These are phyloP conservation scores for Ganoderma sinense DNA, from an alignment of 1,284 basidiomycete species.

Conservation along the genomic window DNA sequence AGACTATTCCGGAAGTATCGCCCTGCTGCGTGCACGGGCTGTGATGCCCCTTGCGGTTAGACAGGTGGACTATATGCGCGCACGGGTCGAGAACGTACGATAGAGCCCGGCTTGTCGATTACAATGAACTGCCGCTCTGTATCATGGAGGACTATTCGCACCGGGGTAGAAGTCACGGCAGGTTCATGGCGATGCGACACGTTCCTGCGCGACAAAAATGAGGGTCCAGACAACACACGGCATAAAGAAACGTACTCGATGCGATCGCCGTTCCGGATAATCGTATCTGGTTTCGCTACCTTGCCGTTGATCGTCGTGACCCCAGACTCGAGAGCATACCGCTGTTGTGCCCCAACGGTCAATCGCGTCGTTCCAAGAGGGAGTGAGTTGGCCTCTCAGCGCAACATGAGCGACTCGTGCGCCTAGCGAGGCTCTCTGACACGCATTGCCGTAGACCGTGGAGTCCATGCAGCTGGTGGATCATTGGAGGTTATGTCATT, in stretches of 20 bases:
- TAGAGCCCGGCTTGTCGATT: slow-evolving; percentile 94
- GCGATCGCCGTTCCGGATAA: slow-evolving; percentile 89
- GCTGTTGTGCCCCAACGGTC: slow-evolving; percentile 50
- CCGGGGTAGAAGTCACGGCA: slow-evolving; percentile 88
- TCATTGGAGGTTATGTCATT: not conserved
- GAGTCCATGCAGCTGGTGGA: not conserved
- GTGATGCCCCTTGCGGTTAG: not conserved
- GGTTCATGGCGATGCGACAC: slow-evolving; percentile 97
- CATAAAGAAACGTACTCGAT: slow-evolving; percentile 73
- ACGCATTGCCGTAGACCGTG: not conserved
- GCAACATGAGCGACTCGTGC: slow-evolving; percentile 3
- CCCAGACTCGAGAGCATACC: slow-evolving; percentile 92
- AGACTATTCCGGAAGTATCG: slow-evolving; percentile 90
- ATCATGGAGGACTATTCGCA: slow-evolving; percentile 85
- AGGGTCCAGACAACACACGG: not conserved
- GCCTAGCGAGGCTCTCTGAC: not conserved
- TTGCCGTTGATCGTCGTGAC: slow-evolving; percentile 94
- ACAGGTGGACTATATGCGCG: too few species aligned
- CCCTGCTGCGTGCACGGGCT: slow-evolving; percentile 92
- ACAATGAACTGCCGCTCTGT: slow-evolving; percentile 86
- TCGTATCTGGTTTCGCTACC: slow-evolving; percentile 79
- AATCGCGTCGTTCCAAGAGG: slow-evolving; percentile 2
- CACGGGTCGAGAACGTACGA: slow-evolving; percentile 61
- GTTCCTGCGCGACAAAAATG: slow-evolving; percentile 63
- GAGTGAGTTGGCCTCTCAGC: slow-evolving; percentile 10